Evolutionary conservation across 306 rosid species (phyloP).

Genomic region (Vigna nakashimae): DNA sequence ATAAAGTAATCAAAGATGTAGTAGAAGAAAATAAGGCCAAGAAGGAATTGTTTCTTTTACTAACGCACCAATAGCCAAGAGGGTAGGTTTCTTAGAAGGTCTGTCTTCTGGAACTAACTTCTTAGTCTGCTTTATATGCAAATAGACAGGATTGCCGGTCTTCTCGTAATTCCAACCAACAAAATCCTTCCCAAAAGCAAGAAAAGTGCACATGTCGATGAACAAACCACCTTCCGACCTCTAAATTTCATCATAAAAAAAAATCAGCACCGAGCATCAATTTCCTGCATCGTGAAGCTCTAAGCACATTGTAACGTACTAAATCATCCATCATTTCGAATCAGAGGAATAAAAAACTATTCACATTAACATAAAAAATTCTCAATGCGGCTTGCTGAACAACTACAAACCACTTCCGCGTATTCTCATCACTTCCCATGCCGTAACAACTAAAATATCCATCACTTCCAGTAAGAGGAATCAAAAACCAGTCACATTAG

Average conservation of each 20-base stretch:
- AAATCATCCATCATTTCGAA: not conserved
- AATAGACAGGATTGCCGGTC: conserved; percentile 88
- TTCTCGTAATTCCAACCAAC: conserved; percentile 86
- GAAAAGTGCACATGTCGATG: conserved; percentile 78
- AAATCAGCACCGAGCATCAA: conserved; percentile 22
- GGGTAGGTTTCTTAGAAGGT: conserved; percentile 88
- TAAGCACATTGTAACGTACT: not conserved
- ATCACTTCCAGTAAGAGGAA: not conserved
- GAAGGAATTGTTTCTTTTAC: not conserved
- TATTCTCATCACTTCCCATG: not conserved
- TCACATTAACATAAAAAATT: too few species aligned
- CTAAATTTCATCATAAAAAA: conserved; percentile 56
- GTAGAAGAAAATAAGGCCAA: not conserved
- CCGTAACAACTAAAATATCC: not conserved
- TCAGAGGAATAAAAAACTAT: not conserved
- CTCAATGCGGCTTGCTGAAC: not conserved
- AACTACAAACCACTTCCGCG: not conserved
- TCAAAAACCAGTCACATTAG: not conserved
- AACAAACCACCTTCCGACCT: conserved; percentile 90
- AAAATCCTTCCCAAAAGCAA: conserved; percentile 86
- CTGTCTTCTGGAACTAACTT: conserved; percentile 84
- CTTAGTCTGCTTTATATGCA: conserved; percentile 77
- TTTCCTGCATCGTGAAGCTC: not conserved
- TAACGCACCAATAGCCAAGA: conserved; percentile 78
- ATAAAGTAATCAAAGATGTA: not conserved